Evolutionary conservation across 164 flowering plant species (phyloP).

Genomic region (Stephania yunnanensis): DNA sequence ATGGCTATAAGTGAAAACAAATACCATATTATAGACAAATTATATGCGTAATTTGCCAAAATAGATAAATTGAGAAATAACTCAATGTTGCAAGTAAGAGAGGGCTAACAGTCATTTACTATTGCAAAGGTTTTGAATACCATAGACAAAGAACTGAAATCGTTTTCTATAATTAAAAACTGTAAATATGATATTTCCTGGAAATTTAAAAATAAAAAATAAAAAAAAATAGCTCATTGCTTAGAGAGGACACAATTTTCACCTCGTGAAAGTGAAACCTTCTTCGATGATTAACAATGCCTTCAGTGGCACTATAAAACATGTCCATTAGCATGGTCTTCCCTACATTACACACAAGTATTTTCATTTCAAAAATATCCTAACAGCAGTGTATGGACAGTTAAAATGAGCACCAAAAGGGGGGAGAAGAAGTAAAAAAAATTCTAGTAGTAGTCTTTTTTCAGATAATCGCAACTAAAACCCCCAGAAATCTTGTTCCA

Average conservation of each 20-base stretch:
- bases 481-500: background rate
- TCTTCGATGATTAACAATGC: conserved; percentile 72
- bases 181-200: background rate
- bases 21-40: background rate
- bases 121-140: background rate
- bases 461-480: background rate
- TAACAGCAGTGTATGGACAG: background rate
- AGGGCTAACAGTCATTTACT: background rate
- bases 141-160: background rate
- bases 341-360: conserved; percentile 37
- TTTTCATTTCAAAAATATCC: background rate
- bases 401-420: background rate
- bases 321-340: conserved; percentile 99
- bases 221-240: background rate
- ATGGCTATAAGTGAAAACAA: background rate
- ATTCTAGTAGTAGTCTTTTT: background rate
- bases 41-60: background rate
- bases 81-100: background rate
- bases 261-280: conserved; percentile 97
- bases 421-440: background rate
- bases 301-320: conserved; percentile 83
- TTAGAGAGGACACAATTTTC: conserved; percentile 13
- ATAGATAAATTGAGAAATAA: background rate
- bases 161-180: background rate
- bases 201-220: background rate